Conservation (phyloP, 2,329 filamentous ascomycete species). For the Rutstroemia sydowiana region DNA sequence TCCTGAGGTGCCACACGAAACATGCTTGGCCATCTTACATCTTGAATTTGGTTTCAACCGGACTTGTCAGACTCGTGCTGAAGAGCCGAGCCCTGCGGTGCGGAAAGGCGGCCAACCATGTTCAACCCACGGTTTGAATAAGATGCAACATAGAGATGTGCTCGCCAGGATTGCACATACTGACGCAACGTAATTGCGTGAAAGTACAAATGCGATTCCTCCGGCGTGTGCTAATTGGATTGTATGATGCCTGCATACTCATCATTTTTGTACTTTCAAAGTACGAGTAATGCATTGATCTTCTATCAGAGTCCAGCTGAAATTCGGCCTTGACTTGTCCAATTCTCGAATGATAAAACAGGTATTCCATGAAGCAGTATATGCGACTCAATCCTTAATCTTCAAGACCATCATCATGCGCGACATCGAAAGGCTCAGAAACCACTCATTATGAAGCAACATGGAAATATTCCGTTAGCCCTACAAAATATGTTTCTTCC, state of each 20-base stretch:
- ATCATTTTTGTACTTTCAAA: not conserved
- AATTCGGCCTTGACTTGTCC: not conserved
- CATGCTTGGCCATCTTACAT: slow-evolving; percentile 9
- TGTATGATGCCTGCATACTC: not conserved
- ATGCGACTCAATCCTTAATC: slow-evolving; percentile 7
- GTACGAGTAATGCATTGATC: slow-evolving; percentile 1
- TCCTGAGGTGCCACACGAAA: slow-evolving; percentile 23
- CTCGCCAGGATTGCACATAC: slow-evolving; percentile 1
- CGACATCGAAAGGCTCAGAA: not conserved
- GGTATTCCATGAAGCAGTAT: not conserved
- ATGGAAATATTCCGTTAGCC: slow-evolving; percentile 4
- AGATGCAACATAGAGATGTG: not conserved
- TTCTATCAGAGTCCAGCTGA: slow-evolving; percentile 1
- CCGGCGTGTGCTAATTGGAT: not conserved
- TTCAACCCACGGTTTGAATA: not conserved
- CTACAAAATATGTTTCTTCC: not conserved
- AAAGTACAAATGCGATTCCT: not conserved
- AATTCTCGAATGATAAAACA: not conserved
- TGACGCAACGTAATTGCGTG: slow-evolving; percentile 2
- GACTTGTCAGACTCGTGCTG: not conserved
- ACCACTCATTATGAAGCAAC: not conserved
- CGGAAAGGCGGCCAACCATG: slow-evolving; percentile 2
- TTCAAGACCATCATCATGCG: slow-evolving; percentile 9
- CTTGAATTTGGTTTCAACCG: not conserved
- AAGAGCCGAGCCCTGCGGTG: not conserved